A percentile compares a stretch with the other conserved stretches of the same genome.
Evolutionary conservation across 2,329 filamentous ascomycete genomes (phyloP).

Genomic region (Coleophoma cylindrospora): DNA sequence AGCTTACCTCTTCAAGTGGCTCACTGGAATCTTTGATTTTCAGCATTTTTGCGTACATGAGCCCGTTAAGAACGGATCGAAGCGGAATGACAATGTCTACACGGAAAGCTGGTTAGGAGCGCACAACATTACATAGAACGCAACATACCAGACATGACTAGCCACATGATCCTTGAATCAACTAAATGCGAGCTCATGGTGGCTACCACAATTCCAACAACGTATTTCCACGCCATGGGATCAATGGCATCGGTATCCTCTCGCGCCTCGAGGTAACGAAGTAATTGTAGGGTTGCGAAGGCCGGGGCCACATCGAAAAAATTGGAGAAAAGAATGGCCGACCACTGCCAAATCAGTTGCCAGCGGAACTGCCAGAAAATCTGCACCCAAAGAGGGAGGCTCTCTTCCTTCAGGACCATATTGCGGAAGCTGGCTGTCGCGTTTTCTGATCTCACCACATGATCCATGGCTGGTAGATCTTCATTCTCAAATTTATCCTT

Average conservation of each 20-base stretch:
- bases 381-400: slow-evolving; percentile 49
- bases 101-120: too few species aligned
- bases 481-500: slow-evolving; percentile 54
- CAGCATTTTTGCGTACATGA: slow-evolving; percentile 72
- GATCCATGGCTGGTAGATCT: slow-evolving; percentile 57
- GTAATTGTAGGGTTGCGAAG: slow-evolving; percentile 13
- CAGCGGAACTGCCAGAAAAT: slow-evolving; percentile 50
- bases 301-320: slow-evolving; percentile 10
- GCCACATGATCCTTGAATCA: slow-evolving; percentile 15
- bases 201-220: slow-evolving; percentile 7
- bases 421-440: slow-evolving; percentile 43
- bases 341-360: slow-evolving; percentile 48
- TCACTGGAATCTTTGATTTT: slow-evolving; percentile 61
- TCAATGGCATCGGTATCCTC: slow-evolving; percentile 7
- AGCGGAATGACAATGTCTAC: slow-evolving; percentile 38
- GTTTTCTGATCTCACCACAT: slow-evolving; percentile 43
- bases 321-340: slow-evolving; percentile 9
- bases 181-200: slow-evolving; percentile 10
- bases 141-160: slow-evolving; percentile 6
- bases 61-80: slow-evolving; percentile 62
- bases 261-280: slow-evolving; percentile 14
- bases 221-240: slow-evolving; percentile 13
- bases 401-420: slow-evolving; percentile 30
- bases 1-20: slow-evolving; percentile 27
- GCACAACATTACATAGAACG: not conserved